Evolutionary conservation across 2,329 filamentous ascomycete species (phyloP), one percentile per base, ranked within the genome.

Genomic region (Camptophora hylomeconis): DNA sequence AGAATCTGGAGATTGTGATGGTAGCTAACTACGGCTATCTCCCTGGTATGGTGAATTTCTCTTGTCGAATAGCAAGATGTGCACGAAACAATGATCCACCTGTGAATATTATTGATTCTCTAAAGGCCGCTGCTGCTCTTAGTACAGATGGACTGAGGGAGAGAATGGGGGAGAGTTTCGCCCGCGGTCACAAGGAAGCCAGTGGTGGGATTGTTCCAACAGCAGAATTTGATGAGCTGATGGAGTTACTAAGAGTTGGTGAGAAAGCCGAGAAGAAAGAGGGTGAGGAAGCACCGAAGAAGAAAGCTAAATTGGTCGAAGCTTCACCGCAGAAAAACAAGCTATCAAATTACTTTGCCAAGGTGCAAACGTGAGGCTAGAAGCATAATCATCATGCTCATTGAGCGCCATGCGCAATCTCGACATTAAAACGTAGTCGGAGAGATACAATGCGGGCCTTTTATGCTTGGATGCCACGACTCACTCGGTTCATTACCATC

Each of bases 1-100:
- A 64, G 26, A 65, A 64, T 30, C 56, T 79, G 1, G 67, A 78
- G 42, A 68, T 78, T 1, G 58, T 80, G 5, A 58, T 79, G 40
- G 72, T 73, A 3, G 75, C 74, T 0, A 80, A 80, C 32, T 67
- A 72, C 32, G 73, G 73, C 0, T 80, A 79, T 39, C 45, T 75
- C 0, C 62, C 67, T 0, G 71, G 59, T 2, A 63, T 68, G 47
- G 72, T 80, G 14, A 75, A 77, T 42, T 80, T 80, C 50, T 75
- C 69, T 2, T 79, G 75, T 38, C 64, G 75, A 2, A 53, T 79
- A 5, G 63, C 74, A 0, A 57, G 64, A 25, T 66, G 62, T 33
- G 73, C 72, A 2, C 53, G 64, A 34, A 57, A 50, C 8, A 36
- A 32, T 26, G 62, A 70, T 10, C 61, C 63, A 3, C 65, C 69